Conservation (phyloP, 495 filamentous ascomycete genomes). For the Choiromyces venosus region DNA sequence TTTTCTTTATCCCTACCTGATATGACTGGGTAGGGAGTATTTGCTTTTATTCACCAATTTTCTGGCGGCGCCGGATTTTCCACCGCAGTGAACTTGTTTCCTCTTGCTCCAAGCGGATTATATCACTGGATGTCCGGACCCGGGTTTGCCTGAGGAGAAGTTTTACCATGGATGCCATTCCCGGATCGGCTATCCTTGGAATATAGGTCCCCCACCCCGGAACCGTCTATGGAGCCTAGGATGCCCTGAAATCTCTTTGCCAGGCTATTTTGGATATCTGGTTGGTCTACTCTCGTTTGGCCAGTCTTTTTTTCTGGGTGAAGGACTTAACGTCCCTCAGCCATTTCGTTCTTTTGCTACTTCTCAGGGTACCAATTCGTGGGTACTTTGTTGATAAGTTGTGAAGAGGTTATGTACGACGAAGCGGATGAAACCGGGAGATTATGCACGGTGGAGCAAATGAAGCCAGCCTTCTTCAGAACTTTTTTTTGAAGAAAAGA, state of each 20-base stretch:
- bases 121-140: background rate
- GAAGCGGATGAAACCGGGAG: background rate
- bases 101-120: background rate
- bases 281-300: background rate
- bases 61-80: background rate
- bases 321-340: background rate
- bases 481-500: background rate
- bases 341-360: background rate
- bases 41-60: slow-evolving; percentile 3
- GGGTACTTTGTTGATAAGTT: background rate
- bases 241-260: background rate
- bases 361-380: background rate
- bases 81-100: background rate
- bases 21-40: background rate
- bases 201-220: background rate
- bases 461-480: background rate
- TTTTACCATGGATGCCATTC: background rate
- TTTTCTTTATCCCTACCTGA: background rate
- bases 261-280: background rate
- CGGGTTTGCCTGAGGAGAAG: background rate
- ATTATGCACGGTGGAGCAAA: background rate
- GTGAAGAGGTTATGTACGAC: background rate
- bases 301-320: background rate
- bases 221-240: background rate
- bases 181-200: background rate